Conservation (phyloP, 2,329 filamentous ascomycete species). For the Tolypocladium album region DNA sequence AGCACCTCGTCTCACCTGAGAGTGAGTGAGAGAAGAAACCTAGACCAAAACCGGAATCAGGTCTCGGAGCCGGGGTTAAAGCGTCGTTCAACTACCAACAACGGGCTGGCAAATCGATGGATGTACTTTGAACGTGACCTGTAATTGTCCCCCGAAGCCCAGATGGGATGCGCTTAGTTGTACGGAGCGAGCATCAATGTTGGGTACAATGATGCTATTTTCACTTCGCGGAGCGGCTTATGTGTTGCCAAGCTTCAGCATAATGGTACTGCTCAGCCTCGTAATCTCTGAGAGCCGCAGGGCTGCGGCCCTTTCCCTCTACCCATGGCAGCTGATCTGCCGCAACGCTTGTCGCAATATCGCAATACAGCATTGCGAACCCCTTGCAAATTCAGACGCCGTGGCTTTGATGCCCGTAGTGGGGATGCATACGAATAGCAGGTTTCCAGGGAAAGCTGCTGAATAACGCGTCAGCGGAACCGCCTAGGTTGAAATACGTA, state of each 20-base stretch:
- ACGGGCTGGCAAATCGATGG: neutral
- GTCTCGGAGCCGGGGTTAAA: neutral
- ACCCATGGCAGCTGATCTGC: neutral
- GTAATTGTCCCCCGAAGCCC: too few species aligned
- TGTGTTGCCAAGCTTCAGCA: neutral
- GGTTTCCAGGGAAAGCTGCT: neutral
- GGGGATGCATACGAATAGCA: neutral
- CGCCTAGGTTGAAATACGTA: neutral
- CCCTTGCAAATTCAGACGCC: neutral
- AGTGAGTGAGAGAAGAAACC: conserved; percentile 8
- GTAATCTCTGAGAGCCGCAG: neutral
- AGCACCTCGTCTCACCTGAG: conserved; percentile 1
- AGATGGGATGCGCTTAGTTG: neutral
- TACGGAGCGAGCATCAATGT: neutral
- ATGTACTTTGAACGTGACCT: neutral
- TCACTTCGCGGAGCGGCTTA: neutral
- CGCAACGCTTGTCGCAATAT: neutral
- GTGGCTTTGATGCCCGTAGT: neutral
- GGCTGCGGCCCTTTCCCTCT: neutral
- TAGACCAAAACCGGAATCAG: conserved; percentile 4
- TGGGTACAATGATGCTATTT: neutral
- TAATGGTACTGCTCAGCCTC: neutral
- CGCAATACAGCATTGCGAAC: neutral
- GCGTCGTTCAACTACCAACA: neutral
- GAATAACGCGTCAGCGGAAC: neutral